Conservation (phyloP, 2,329 filamentous ascomycete genomes). For the Paracoccidioides lutzii region DNA sequence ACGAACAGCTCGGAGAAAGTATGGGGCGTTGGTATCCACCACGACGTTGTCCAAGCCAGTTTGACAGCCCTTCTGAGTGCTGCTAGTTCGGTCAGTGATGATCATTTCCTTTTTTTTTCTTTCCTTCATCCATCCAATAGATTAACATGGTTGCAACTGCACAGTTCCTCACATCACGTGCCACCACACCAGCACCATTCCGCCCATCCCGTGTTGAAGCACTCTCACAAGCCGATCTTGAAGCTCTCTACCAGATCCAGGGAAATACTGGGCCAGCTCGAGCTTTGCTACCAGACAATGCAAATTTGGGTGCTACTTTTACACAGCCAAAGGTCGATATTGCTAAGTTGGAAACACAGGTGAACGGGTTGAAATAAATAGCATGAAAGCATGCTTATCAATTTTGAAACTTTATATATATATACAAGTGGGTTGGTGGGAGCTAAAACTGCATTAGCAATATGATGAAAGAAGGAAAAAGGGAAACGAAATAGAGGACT, state of each 20-base stretch:
- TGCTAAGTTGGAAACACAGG: conserved; percentile 9
- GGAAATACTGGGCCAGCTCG: conserved; percentile 10
- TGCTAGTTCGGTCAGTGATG: conserved; percentile 64
- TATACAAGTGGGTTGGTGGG: neutral
- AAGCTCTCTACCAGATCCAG: conserved; percentile 30
- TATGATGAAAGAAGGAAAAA: too few relatives aligned
- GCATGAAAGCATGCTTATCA: neutral
- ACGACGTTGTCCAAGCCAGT: conserved; percentile 82
- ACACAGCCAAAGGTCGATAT: conserved; percentile 12
- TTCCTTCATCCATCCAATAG: neutral
- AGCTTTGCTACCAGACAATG: conserved; percentile 7
- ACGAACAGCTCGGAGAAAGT: conserved; percentile 56
- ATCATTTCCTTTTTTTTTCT: neutral
- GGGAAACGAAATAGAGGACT: too few relatives aligned
- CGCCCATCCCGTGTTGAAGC: conserved; percentile 44
- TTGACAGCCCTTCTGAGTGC: conserved; percentile 75
- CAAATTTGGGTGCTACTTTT: conserved; percentile 3
- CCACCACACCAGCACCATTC: conserved; percentile 53
- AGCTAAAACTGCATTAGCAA: too few relatives aligned
- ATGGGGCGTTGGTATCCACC: conserved; percentile 85
- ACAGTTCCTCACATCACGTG: conserved; percentile 60
- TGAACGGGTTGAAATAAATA: conserved; percentile 6
- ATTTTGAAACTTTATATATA: neutral
- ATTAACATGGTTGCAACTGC: conserved; percentile 5
- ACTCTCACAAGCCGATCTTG: conserved; percentile 31